These are phyloP conservation scores for Dactylellina drechsleri DNA, from an alignment of 2,329 filamentous ascomycete species.

Conservation along the genomic window DNA sequence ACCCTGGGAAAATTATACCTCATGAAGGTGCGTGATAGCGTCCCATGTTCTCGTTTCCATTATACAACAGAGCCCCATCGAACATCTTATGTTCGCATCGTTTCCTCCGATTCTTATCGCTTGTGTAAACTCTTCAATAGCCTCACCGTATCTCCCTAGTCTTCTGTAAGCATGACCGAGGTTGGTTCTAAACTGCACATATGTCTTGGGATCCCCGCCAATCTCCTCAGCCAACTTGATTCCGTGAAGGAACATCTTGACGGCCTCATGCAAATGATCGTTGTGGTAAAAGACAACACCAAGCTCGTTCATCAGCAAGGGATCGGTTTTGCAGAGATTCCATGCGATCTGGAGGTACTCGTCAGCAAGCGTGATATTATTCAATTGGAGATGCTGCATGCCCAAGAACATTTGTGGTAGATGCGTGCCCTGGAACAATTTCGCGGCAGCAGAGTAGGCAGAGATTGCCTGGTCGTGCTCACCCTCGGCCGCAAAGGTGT, in stretches of 20 bases:
- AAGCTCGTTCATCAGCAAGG: constrained; percentile 91
- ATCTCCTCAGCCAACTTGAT: constrained; percentile 81
- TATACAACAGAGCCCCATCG: constrained; percentile 84
- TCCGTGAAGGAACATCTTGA: constrained; percentile 79
- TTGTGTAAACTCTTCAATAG: constrained; percentile 84
- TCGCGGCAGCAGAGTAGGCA: constrained; percentile 92
- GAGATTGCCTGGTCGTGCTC: constrained; percentile 98
- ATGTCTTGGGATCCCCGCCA: constrained; percentile 81
- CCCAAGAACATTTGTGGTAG: constrained; percentile 94
- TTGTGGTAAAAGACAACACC: constrained; percentile 97
- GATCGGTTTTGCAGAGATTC: constrained; percentile 82
- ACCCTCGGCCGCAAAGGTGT: constrained; percentile 96
- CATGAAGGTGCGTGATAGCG: constrained; percentile 83
- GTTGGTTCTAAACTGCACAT: constrained; percentile 85
- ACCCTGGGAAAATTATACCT: constrained; percentile 62
- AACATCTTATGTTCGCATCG: constrained; percentile 79
- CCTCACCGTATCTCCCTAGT: constrained; percentile 73
- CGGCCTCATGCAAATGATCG: constrained; percentile 77
- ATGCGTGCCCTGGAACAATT: constrained; percentile 96
- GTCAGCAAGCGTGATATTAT: constrained; percentile 91
- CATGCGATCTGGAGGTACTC: constrained; percentile 95
- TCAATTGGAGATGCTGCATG: constrained; percentile 97
- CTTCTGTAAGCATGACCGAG: constrained; percentile 87
- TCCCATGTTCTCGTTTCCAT: constrained; percentile 79
- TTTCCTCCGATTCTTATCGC: constrained; percentile 81